Base-by-base conservation (phyloP, 192 early-diverging fungal genomes). In the Chytriomyces confervae region DNA sequence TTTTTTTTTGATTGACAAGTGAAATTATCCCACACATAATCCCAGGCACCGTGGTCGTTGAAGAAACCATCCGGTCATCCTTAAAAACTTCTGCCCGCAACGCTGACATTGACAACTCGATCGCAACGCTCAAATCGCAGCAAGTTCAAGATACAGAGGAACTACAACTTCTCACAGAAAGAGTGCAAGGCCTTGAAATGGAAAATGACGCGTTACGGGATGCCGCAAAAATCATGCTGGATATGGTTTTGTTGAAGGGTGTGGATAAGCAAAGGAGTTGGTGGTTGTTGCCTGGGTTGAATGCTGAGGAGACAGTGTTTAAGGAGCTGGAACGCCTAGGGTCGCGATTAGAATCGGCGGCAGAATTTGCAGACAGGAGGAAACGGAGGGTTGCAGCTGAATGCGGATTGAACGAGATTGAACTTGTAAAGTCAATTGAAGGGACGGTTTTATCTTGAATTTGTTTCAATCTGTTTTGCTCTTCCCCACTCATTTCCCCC, bases 121-220 rank as follows among this genome's bases (percentile, higher is more conserved):
- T 76, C 36, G 63, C 29, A 50, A 69, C 20, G 64, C 64, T 76
- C n/a, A 57, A 69, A 29, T 44, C 36, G 36, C 65, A 76, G 20
- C 74, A 53, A 29, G 6, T 61, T 10, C 0, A 16, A 27, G 71
- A 72, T 43, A 29, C 47, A 13, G 57, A 72, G 6, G 11, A 5
- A 10, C n/a, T 72, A 5, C 3, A 29, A n/a, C 23, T 29, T 4
- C 5, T 72, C 50, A 48, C 18, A 20, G 43, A 69, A 48, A 3
- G n/a, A 24, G 68, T 69, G 27, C 18, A 69, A 46, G 47, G 11
- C 10, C 47, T 69, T 13, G 18, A n/a, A 16, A 36, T 11, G 27
- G 29, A 69, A 24, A 69, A 29, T 69, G 43, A 69, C 24, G n/a
- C 43, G 24, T 46, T 69, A 13, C 27, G 27, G 47, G 18, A 18